Evolutionary conservation across 2,329 filamentous ascomycete genomes (phyloP).

Genomic region (Periconia digitata): DNA sequence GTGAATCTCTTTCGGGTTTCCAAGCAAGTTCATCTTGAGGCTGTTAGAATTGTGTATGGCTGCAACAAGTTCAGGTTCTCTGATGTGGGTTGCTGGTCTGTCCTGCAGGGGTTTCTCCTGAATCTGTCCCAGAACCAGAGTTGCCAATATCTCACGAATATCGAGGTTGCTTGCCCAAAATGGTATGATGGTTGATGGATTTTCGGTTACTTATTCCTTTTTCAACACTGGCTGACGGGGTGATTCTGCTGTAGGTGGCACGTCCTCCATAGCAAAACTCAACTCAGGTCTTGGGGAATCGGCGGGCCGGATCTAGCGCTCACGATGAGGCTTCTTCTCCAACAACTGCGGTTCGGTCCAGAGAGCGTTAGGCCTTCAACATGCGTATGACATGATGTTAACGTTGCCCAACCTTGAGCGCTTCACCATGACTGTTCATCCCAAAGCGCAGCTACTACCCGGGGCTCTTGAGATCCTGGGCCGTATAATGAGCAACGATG

Average conservation of each 20-base stretch:
- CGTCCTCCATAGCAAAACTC: too few species aligned
- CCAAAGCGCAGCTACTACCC: neutral
- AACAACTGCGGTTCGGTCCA: too few species aligned
- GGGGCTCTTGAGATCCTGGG: neutral
- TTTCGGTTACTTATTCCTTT: too few species aligned
- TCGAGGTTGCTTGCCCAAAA: slow-evolving; percentile 3
- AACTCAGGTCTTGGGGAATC: too few species aligned
- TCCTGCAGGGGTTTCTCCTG: slow-evolving; percentile 4
- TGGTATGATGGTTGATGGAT: neutral
- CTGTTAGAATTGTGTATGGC: slow-evolving; percentile 9
- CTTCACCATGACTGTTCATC: neutral
- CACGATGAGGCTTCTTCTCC: too few species aligned
- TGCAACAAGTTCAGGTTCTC: slow-evolving; percentile 16
- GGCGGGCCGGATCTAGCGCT: too few species aligned
- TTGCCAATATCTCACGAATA: slow-evolving; percentile 9
- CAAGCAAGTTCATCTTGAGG: slow-evolving; percentile 7
- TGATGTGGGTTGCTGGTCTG: slow-evolving; percentile 2
- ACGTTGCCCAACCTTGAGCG: neutral
- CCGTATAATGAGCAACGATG: neutral
- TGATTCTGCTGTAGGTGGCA: too few species aligned
- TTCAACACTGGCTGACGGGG: too few species aligned
- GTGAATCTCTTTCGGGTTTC: slow-evolving; percentile 8
- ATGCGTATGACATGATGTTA: neutral
- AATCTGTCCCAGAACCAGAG: slow-evolving; percentile 8
- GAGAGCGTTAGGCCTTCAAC: too few species aligned